Percentiles rank a stretch among this genome's conserved stretches.
These are phyloP conservation scores for Hymenotorrendiella dingleyae DNA, from an alignment of 2,329 filamentous ascomycete species.

Conservation along the genomic window DNA sequence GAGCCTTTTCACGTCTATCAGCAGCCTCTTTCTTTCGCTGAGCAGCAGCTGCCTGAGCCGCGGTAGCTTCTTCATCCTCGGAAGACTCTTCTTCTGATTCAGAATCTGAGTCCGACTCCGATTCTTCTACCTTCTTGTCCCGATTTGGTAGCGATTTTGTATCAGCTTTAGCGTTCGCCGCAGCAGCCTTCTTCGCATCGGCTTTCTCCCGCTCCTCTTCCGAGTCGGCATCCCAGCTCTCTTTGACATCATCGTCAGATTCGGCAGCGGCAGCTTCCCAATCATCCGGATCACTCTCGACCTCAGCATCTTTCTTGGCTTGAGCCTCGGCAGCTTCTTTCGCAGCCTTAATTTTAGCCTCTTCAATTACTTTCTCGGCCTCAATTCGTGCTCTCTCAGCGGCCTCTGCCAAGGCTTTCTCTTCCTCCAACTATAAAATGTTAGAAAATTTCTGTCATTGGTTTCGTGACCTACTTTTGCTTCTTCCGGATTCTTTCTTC, in stretches of 20 bases:
- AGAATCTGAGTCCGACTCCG: constrained; percentile 40
- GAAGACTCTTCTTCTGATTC: constrained; percentile 57
- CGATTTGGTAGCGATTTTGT: constrained; percentile 19
- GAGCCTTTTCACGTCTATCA: constrained; percentile 79
- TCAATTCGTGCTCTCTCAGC: constrained; percentile 64
- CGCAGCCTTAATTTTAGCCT: constrained; percentile 55
- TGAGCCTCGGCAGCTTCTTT: constrained; percentile 52
- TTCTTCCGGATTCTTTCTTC: constrained; percentile 43
- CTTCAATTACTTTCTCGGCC: constrained; percentile 60
- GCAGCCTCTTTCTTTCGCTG: constrained; percentile 83
- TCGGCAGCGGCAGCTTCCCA: constrained; percentile 83
- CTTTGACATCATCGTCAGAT: constrained; percentile 73
- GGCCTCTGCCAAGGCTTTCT: constrained; percentile 71
- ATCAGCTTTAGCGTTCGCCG: constrained; percentile 15
- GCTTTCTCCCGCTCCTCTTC: constrained; percentile 57
- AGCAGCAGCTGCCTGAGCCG: constrained; percentile 64
- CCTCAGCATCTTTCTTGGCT: constrained; percentile 48
- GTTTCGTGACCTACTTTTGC: constrained; percentile 41
- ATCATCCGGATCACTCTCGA: constrained; percentile 63
- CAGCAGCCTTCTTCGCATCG: constrained; percentile 26
- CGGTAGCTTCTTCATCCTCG: constrained; percentile 70
- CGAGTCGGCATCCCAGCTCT: constrained; percentile 85
- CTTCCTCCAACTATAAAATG: constrained; percentile 60
- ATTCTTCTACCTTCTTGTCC: constrained; percentile 37
- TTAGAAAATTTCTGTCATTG: constrained; percentile 7